A percentile compares a stretch with the other conserved stretches of the same genome.
Evolutionary conservation across 2,329 filamentous ascomycete species (phyloP).

Genomic region (Ophiostoma populinum): DNA sequence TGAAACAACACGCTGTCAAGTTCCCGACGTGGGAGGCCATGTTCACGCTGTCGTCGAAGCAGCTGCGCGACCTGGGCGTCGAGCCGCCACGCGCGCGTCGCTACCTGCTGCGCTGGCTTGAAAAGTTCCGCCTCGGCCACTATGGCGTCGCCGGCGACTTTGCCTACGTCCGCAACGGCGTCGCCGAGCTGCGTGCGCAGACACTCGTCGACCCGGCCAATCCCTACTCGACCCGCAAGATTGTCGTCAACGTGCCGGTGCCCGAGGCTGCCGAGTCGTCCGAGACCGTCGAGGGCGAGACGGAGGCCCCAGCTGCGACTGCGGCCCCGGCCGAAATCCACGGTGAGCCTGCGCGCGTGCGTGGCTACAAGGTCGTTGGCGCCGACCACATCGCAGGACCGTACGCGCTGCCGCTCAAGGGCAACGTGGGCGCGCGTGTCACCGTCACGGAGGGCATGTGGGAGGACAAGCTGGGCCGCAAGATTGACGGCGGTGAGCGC

Average conservation of each 20-base stretch:
- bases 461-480: constrained; percentile 73
- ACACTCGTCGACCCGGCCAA: constrained; percentile 19
- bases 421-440: constrained; percentile 46
- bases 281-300: neutral
- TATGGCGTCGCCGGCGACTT: constrained; percentile 75
- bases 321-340: neutral
- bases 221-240: constrained; percentile 27
- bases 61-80: constrained; percentile 70
- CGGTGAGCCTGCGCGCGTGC: constrained; percentile 27
- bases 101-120: constrained; percentile 77
- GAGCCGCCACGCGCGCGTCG: constrained; percentile 68
- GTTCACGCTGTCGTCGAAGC: constrained; percentile 60
- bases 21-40: constrained; percentile 82
- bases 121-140: constrained; percentile 62
- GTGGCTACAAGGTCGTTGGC: constrained; percentile 50
- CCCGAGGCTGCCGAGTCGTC: constrained; percentile 16
- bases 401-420: constrained; percentile 51
- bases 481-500: constrained; percentile 94
- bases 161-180: constrained; percentile 44
- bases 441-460: constrained; percentile 73
- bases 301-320: neutral
- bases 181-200: constrained; percentile 32
- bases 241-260: constrained; percentile 35
- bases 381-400: constrained; percentile 58
- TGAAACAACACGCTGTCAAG: constrained; percentile 68